Evolutionary conservation across 2,329 filamentous ascomycete species (phyloP).

Genomic region (Chaetothyriales sp.): DNA sequence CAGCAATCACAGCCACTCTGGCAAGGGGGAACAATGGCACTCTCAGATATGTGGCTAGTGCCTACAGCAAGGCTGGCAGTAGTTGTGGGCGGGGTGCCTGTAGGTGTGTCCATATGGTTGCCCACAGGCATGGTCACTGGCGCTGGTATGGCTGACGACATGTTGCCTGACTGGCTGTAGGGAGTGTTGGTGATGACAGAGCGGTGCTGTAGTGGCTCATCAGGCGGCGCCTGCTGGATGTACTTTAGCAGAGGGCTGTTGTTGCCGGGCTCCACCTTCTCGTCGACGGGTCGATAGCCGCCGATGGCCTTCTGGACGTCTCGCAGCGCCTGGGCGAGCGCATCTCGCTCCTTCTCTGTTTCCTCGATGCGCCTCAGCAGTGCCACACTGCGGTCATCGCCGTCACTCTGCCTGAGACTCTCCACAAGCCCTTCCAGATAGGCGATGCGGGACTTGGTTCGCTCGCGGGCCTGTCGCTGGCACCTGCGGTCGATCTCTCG

Average conservation of each 20-base stretch:
- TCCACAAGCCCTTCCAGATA: conserved; percentile 17
- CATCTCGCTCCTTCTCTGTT: conserved; percentile 13
- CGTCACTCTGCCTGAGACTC: conserved; percentile 13
- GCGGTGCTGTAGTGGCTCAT: not conserved
- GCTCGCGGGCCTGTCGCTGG: conserved; percentile 16
- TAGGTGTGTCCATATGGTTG: no score
- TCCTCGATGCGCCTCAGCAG: conserved; percentile 15
- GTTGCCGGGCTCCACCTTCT: conserved; percentile 1
- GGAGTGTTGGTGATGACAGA: not conserved
- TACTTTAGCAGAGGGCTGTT: not conserved
- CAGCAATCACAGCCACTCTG: conserved; percentile 3
- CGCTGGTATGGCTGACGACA: not conserved
- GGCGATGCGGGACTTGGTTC: conserved; percentile 16
- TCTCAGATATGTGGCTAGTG: not conserved
- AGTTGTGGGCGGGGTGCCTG: not conserved
- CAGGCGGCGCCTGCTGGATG: not conserved
- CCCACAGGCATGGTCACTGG: not conserved
- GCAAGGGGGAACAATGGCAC: not conserved
- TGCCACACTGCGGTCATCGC: conserved; percentile 11
- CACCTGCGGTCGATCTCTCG: conserved; percentile 17
- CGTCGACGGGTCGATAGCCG: conserved; percentile 3
- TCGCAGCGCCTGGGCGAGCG: conserved; percentile 14
- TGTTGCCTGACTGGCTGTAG: not conserved
- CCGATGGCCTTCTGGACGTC: conserved; percentile 15
- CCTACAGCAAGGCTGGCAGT: not conserved